Percentiles rank a stretch among this genome's conserved stretches.
Conservation (phyloP, 2,329 filamentous ascomycete species). For the Xylaria sp. region DNA sequence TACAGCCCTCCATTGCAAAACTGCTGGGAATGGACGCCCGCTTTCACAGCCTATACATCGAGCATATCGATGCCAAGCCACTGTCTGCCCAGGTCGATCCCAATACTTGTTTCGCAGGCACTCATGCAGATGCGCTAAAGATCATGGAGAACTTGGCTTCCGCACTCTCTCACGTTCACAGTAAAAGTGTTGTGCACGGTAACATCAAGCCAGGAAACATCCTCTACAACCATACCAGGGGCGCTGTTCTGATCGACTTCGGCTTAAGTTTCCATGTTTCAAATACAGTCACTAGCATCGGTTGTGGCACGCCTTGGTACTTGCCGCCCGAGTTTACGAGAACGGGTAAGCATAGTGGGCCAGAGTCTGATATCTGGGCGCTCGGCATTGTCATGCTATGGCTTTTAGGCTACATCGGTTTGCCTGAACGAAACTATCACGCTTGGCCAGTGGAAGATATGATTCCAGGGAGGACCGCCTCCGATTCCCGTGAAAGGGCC, state of each 20-base stretch:
- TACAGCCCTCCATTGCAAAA: slow-evolving; percentile 5
- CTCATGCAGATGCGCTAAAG: neutral
- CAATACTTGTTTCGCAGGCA: neutral
- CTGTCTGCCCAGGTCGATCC: neutral
- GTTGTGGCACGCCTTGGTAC: slow-evolving; percentile 22
- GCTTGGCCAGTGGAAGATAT: neutral
- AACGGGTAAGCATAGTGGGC: neutral
- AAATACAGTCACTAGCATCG: neutral
- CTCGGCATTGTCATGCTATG: neutral
- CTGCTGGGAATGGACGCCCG: slow-evolving; percentile 15
- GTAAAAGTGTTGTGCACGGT: neutral
- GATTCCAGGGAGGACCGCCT: too few species aligned
- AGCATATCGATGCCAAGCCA: neutral
- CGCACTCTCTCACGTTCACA: slow-evolving; percentile 5
- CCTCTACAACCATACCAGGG: slow-evolving; percentile 4
- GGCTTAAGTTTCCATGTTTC: neutral
- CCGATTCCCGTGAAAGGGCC: neutral
- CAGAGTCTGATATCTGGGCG: slow-evolving; percentile 12
- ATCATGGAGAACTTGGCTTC: slow-evolving; percentile 17
- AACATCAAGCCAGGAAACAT: slow-evolving; percentile 25
- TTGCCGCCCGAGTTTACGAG: slow-evolving; percentile 2
- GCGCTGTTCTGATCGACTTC: slow-evolving; percentile 19
- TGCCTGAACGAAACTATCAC: neutral
- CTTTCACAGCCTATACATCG: slow-evolving; percentile 12
- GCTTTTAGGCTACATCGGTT: neutral